Evolutionary conservation across 2,329 filamentous ascomycete species (phyloP), one percentile per base, ranked within the genome.

Genomic region (Phoma sp.): DNA sequence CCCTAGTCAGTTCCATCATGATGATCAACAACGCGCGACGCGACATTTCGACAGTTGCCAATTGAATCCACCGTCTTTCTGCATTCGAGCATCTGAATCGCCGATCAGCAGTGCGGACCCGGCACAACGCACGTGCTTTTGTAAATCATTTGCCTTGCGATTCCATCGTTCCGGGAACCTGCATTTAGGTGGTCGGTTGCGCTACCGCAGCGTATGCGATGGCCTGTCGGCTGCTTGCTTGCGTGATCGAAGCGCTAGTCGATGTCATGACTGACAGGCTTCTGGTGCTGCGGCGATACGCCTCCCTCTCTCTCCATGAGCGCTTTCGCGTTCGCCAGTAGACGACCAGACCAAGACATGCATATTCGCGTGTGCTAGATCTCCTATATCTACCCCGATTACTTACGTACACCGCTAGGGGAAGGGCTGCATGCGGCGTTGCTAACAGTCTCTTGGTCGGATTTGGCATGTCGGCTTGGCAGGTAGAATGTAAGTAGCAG

Each of bases 121-220:
- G 44, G 23, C 42, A 2, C 40, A 35, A 9, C 45, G 43, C 55
- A 58, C 52, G 55, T 58, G 55, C 40, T 13, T 7, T 18, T 24
- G 47, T 11, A 11, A 23, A 55, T 48, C 43, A 41, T 47, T 47
- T 50, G 25, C 52, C 40, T 30, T 55, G 46, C 52, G 52, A 55
- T 38, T 50, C 23, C 42, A 50, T 55, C 36, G 2, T 55, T 55
- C 47, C 52, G 47, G 46, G 25, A 47, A 41, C 47, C 55, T 58
- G 55, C 41, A 46, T 48, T 4, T 6, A 2, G 27, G 27, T 29
- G 27, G 27, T 29, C 27, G 27, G 27, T 18, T 18, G 18, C 18
- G 18, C 18, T 18, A 18, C 18, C 18, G 18, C 18, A 30, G 29
- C 29, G 29, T 11, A 18, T 30, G 29, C 29, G 29, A 7, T 30